Percentiles rank a stretch among this genome's conserved stretches.
phyloP scores from a whole-genome alignment of 2,329 filamentous ascomycete species.

The Venturia carpophila region DNA sequence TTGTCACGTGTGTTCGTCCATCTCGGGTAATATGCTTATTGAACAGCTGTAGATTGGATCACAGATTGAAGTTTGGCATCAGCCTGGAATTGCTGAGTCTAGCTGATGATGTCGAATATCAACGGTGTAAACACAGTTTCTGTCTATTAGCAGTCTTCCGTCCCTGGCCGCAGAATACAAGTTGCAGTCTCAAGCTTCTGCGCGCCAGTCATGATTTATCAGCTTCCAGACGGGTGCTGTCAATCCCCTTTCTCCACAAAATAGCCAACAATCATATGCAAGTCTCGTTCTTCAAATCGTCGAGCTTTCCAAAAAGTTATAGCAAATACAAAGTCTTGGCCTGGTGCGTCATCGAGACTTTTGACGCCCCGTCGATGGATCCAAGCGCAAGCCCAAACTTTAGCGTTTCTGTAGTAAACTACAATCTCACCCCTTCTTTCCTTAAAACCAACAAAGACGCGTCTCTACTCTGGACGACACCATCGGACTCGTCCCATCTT shows the following conservation, averaged over 20 bases:
- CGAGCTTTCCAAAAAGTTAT: neutral
- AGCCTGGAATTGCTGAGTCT: too few relatives aligned
- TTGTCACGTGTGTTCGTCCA: too few relatives aligned
- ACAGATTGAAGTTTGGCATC: too few relatives aligned
- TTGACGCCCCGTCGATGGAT: neutral
- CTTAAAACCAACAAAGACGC: neutral
- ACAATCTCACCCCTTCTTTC: neutral
- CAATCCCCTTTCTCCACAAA: neutral
- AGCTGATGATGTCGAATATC: too few relatives aligned
- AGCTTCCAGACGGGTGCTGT: neutral
- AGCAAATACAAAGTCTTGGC: neutral
- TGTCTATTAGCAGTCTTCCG: too few relatives aligned
- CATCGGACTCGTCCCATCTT: neutral
- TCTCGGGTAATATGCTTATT: too few relatives aligned
- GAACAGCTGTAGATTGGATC: too few relatives aligned
- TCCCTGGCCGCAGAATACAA: neutral
- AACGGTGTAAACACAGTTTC: too few relatives aligned
- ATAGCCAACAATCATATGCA: neutral
- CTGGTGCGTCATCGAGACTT: neutral
- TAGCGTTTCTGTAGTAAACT: neutral
- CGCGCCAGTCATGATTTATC: conserved; percentile 1
- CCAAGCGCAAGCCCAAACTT: neutral
- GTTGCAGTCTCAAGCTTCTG: neutral
- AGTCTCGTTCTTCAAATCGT: neutral
- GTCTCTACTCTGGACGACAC: neutral